phyloP scores from a whole-genome alignment of 208 protist species.

The Acanthamoeba rhysodes region DNA sequence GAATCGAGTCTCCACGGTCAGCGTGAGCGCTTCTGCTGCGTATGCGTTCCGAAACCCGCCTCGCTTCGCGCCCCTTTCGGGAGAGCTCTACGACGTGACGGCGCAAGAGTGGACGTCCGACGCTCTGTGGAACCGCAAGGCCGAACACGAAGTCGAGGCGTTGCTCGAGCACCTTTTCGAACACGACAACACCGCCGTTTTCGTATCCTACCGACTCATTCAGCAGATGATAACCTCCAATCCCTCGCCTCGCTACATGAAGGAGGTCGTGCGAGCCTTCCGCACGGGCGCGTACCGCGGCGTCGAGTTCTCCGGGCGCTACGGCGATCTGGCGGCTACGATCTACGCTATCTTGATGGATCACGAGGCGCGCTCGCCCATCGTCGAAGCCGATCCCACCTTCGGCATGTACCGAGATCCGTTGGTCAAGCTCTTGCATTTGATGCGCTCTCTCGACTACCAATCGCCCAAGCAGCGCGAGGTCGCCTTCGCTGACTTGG shows the following conservation, averaged over 20 bases:
- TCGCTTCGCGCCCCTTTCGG: not conserved
- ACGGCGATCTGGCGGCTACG: slow-evolving; percentile 17
- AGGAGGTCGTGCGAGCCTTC: slow-evolving; percentile 36
- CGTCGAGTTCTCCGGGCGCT: not conserved
- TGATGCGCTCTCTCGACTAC: slow-evolving; percentile 76
- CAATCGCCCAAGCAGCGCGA: slow-evolving; percentile 6
- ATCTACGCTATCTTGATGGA: slow-evolving; percentile 72
- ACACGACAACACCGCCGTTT: slow-evolving; percentile 29
- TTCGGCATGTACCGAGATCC: slow-evolving; percentile 74
- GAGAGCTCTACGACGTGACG: not conserved
- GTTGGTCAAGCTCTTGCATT: slow-evolving; percentile 52
- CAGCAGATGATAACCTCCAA: slow-evolving; percentile 40
- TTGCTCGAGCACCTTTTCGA: slow-evolving; percentile 40
- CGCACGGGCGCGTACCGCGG: slow-evolving; percentile 23
- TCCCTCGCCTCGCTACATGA: slow-evolving; percentile 43
- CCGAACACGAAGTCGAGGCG: not conserved
- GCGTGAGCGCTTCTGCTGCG: not conserved
- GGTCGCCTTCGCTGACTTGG: not conserved
- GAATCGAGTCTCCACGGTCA: slow-evolving; percentile 64
- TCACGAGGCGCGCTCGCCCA: slow-evolving; percentile 72
- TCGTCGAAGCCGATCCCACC: slow-evolving; percentile 54
- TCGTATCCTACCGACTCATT: slow-evolving; percentile 37
- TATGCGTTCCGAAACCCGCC: slow-evolving; percentile 77
- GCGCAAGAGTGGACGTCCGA: not conserved
- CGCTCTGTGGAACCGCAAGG: not conserved